Base-by-base conservation (phyloP, 805 yeast species). In the Jamesozyma piceae region DNA sequence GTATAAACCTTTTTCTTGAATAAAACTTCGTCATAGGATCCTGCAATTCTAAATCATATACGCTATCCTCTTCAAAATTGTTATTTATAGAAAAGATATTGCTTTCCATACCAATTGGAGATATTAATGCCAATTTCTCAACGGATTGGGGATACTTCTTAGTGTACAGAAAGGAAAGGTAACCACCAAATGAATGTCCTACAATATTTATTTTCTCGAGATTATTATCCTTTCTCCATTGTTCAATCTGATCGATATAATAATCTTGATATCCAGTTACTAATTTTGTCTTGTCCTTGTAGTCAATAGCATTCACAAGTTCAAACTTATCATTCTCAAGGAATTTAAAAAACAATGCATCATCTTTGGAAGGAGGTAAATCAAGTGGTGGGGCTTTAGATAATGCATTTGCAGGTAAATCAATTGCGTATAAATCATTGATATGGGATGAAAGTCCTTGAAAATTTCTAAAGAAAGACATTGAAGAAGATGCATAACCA, bases 401-500 rank as follows among this genome's bases (percentile, higher is more conserved):
- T 13, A 80, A 63, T 1, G 89, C 90, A 61, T 78, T 79, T 3
- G 88, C 87, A 1, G 80, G 74, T 52, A 81, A 58, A 55, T 84
- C 95, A 19, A 84, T 66, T 0, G 86, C 79, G 58, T 80, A 87
- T 29, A 84, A 54, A 35, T 73, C 80, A 1, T 76, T 76, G 8
- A 80, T 64, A 5, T 65, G 45, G 38, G 46, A 55, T 3, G 74
- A 58, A 38, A 82, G 59, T 0, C 62, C 68, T 36, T 73, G 74
- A 49, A 85, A 75, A 57, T 85, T 90, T 48, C 82, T 75, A 53
- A 80, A 74, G 52, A 78, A 90, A 42, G 87, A 78, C 20, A 94
- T 90, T 14, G 88, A 73, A 1, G 95, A 85, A 0, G 97, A 95
- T 2, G 95, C 96, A 57, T 87, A 88, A 0, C 98, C 98, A 62